Evolutionary conservation across 1,284 basidiomycete genomes (phyloP), one percentile per base, ranked within the genome.

Genomic region (Exobasidium cylindrosporum): DNA sequence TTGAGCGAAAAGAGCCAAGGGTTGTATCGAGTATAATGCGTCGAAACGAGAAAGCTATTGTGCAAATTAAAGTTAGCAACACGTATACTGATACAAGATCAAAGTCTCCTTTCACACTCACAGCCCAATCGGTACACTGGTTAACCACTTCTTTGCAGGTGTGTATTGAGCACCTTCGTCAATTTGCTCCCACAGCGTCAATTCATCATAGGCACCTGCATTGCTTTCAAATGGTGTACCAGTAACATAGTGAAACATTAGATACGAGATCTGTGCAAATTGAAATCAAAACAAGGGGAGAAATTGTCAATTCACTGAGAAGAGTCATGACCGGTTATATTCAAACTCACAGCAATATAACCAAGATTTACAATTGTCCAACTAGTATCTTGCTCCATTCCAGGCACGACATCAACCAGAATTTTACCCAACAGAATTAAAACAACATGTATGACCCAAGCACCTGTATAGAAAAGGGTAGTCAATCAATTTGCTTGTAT

Each of bases 121-220:
- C 92, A 99, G 83, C 35, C 86, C 86, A 73, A 97, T 90, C 1
- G 95, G 95, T 7, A 96, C 88, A 62, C 87, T 88, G 60, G 96
- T 87, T 45, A 99, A 84, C 92, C 94, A 98, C 81, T 99, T 99
- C 83, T 95, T 97, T 1, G 95, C 89, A 0, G 95, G 95, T 1
- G 95, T 99, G 82, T 98, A 96, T 77, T 98, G 95, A 0, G 94
- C 95, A 44, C 95, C 95, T 64, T 92, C 89, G 81, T 99, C 95
- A 64, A 99, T 99, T 84, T 99, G 95, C 80, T 99, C 95, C 95
- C 95, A 99, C 28, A 99, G 83, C 0, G 96, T 98, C 54, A 98
- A 85, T 72, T 97, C 91, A 80, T 98, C 95, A 82, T 96, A 98
- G 4, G 91, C 95, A 46, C 96, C 96, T 13, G 88, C 88, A 69